These are phyloP conservation scores for Salvia miltiorrhiza DNA, from an alignment of 257 asterid species.

Conservation along the genomic window DNA sequence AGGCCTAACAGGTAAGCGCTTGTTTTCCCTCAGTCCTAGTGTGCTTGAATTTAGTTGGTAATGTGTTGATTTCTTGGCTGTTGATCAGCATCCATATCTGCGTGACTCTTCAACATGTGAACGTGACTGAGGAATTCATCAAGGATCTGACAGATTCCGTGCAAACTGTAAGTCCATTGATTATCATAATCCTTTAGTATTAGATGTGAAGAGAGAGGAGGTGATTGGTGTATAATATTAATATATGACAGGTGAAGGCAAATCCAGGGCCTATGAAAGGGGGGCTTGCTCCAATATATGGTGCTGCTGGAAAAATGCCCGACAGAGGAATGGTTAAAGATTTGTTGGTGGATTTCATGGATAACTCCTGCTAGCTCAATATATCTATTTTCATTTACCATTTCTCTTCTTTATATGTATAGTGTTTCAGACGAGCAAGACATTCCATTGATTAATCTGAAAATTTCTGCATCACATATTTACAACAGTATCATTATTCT, in stretches of 20 bases:
- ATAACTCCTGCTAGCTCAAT: slow-evolving; percentile 55
- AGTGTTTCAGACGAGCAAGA: too few species aligned
- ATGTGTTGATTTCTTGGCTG: slow-evolving; percentile 11
- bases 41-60: too few species aligned
- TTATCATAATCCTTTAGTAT: too few species aligned
- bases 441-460: too few species aligned
- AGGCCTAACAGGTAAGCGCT: slow-evolving; percentile 84
- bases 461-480: too few species aligned
- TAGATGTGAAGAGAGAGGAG: background rate
- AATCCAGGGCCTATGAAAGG: slow-evolving; percentile 91
- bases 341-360: slow-evolving; percentile 92
- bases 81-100: slow-evolving; percentile 85
- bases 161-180: slow-evolving; percentile 53
- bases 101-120: slow-evolving; percentile 90
- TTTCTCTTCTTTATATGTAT: too few species aligned
- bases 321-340: slow-evolving; percentile 91
- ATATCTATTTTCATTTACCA: slow-evolving; percentile 6
- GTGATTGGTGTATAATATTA: background rate
- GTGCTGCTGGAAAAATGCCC: slow-evolving; percentile 98
- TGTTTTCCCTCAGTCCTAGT: background rate
- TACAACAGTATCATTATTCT: too few species aligned
- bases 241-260: slow-evolving; percentile 63
- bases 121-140: slow-evolving; percentile 62
- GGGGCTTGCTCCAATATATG: slow-evolving; percentile 97
- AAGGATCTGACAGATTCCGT: slow-evolving; percentile 72